phyloP scores from a whole-genome alignment of 257 asterid species.

The Handroanthus guayacan region DNA sequence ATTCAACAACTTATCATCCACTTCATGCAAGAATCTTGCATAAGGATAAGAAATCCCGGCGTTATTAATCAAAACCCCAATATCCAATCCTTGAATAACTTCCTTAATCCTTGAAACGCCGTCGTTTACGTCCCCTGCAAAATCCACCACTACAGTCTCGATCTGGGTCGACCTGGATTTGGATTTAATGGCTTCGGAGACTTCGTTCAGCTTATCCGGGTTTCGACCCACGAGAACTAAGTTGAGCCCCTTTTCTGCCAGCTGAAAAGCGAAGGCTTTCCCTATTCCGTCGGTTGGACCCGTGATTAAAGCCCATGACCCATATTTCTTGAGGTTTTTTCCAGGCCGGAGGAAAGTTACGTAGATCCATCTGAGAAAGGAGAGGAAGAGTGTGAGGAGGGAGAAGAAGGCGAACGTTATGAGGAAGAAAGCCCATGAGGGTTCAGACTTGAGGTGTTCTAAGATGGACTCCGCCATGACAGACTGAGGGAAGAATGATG shows the following conservation, averaged over 20 bases:
- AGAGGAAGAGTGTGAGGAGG: constrained; percentile 37
- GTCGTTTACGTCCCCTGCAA: constrained; percentile 68
- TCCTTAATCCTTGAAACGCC: constrained; percentile 68
- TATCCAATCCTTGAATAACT: constrained; percentile 61
- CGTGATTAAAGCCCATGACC: constrained; percentile 86
- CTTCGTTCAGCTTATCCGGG: constrained; percentile 67
- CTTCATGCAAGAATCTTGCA: constrained; percentile 81
- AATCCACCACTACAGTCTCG: constrained; percentile 73
- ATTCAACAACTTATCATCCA: constrained; percentile 70
- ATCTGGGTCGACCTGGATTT: constrained; percentile 63
- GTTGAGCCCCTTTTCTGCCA: constrained; percentile 71
- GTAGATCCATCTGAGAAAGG: constrained; percentile 60
- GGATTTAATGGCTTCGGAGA: constrained; percentile 52
- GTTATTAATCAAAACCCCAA: constrained; percentile 78
- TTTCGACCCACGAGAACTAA: constrained; percentile 72
- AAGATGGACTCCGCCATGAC: constrained; percentile 54
- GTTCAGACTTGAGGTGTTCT: constrained; percentile 67
- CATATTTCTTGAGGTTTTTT: constrained; percentile 80
- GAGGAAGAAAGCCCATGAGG: constrained; percentile 60
- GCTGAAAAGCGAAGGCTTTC: constrained; percentile 75
- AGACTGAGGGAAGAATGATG: background rate
- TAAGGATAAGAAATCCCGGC: constrained; percentile 80
- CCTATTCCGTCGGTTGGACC: constrained; percentile 94
- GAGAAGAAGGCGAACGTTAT: constrained; percentile 51
- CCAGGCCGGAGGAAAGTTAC: constrained; percentile 71